These are phyloP conservation scores for Diaporthe nobilis DNA, from an alignment of 2,329 filamentous ascomycete genomes.

Conservation along the genomic window DNA sequence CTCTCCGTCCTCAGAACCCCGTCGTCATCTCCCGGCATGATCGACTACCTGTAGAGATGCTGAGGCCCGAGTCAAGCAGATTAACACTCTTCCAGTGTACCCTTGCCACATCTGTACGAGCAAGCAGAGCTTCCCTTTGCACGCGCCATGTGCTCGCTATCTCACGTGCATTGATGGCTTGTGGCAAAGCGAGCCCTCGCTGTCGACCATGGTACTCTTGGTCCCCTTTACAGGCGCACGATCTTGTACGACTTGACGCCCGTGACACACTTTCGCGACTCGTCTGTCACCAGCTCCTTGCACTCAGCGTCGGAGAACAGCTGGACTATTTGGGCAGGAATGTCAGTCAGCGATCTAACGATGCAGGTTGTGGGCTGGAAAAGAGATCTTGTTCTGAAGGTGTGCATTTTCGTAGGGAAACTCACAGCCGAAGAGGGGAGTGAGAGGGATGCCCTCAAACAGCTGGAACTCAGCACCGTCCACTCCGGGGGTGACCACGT, in stretches of 20 bases:
- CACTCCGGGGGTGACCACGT: neutral
- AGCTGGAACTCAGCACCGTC: constrained; percentile 5
- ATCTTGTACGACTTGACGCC: neutral
- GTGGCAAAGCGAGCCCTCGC: too few relatives aligned
- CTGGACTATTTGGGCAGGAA: neutral
- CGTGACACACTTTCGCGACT: neutral
- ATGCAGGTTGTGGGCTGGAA: neutral
- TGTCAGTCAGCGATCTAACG: neutral
- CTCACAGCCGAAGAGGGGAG: constrained; percentile 19
- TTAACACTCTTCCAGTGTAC: neutral
- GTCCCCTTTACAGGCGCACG: neutral
- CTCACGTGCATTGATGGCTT: neutral
- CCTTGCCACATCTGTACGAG: neutral
- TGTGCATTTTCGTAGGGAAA: neutral
- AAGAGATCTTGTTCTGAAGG: neutral
- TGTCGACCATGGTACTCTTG: too few relatives aligned
- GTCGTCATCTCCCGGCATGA: neutral
- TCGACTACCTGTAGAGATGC: neutral
- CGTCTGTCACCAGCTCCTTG: constrained; percentile 7
- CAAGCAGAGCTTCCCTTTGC: neutral
- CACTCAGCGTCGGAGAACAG: constrained; percentile 12
- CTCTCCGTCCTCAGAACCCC: neutral
- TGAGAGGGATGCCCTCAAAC: neutral
- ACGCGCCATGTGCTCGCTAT: too few relatives aligned
- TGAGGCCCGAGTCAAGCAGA: neutral